Conservation (phyloP, 352 stramenopile species). For the Phytopythium boreale region DNA sequence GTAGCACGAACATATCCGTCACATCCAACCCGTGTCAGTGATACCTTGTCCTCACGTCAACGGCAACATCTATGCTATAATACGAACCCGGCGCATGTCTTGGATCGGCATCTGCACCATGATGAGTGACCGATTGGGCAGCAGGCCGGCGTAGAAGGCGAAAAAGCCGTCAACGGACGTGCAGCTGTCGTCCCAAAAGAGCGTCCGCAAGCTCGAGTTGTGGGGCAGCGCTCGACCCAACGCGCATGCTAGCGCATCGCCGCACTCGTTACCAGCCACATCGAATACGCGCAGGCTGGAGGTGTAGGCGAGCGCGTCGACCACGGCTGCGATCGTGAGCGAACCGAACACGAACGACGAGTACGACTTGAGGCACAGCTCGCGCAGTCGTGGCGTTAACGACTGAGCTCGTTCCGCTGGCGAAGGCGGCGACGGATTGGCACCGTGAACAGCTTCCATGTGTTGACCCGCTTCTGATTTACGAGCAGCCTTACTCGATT, state of each 20-base stretch:
- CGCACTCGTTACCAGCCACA: constrained; percentile 70
- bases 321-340: constrained; percentile 38
- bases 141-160: constrained; percentile 56
- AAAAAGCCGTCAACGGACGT: constrained; percentile 69
- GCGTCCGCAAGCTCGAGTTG: constrained; percentile 54
- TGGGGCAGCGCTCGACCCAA: constrained; percentile 43
- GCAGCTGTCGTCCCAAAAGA: constrained; percentile 81
- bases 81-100: constrained; percentile 64
- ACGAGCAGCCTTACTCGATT: not conserved
- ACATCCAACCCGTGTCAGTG: not conserved
- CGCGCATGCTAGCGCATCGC: constrained; percentile 46
- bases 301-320: constrained; percentile 41
- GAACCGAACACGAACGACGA: constrained; percentile 50
- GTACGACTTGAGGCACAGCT: constrained; percentile 56
- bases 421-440: not conserved
- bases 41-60: not conserved
- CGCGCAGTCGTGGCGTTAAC: constrained; percentile 24
- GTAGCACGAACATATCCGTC: not conserved
- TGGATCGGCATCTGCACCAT: constrained; percentile 80
- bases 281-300: constrained; percentile 59
- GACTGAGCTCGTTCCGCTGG: not conserved
- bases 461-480: not conserved
- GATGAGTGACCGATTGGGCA: constrained; percentile 54
- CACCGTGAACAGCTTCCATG: not conserved
- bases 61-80: not conserved